These are phyloP conservation scores for Ramaria sp. DNA, from an alignment of 768 basidiomycete genomes.

Conservation along the genomic window DNA sequence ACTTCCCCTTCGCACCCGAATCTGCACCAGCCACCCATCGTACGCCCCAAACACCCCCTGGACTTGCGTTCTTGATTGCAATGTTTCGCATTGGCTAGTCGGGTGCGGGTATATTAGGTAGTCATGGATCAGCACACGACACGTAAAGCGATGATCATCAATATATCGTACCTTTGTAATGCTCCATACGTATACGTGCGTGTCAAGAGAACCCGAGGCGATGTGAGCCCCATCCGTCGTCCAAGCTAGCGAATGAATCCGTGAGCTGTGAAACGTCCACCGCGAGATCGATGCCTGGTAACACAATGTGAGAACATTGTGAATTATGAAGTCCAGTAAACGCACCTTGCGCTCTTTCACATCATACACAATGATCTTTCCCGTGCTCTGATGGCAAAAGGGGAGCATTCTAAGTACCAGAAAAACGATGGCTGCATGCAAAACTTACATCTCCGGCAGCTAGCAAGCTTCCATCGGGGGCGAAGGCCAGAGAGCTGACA, in stretches of 20 bases:
- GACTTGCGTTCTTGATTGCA: conserved; percentile 74
- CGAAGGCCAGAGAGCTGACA: conserved; percentile 69
- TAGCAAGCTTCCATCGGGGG: conserved; percentile 61
- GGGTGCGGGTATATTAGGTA: too few species aligned
- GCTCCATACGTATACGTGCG: conserved; percentile 83
- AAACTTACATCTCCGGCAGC: conserved; percentile 76
- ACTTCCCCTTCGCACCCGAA: conserved; percentile 32
- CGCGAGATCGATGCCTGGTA: conserved; percentile 54
- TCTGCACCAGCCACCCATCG: conserved; percentile 52
- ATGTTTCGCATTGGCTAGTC: conserved; percentile 52
- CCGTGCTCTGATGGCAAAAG: conserved; percentile 44
- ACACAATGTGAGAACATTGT: background rate
- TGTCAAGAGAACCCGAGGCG: conserved; percentile 88
- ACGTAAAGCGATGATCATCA: background rate
- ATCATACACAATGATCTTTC: conserved; percentile 73
- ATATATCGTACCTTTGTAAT: conserved; percentile 36
- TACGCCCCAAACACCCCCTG: conserved; percentile 76
- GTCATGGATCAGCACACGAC: background rate
- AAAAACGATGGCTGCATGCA: background rate
- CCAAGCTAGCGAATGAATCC: conserved; percentile 72
- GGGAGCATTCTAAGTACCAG: background rate
- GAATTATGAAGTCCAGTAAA: background rate
- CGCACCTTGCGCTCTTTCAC: conserved; percentile 50
- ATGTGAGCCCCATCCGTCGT: conserved; percentile 62
- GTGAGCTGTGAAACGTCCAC: conserved; percentile 82